Evolutionary conservation across 2,329 filamentous ascomycete species (phyloP), one percentile per base, ranked within the genome.

Genomic region (Mycocentrospora acerina): DNA sequence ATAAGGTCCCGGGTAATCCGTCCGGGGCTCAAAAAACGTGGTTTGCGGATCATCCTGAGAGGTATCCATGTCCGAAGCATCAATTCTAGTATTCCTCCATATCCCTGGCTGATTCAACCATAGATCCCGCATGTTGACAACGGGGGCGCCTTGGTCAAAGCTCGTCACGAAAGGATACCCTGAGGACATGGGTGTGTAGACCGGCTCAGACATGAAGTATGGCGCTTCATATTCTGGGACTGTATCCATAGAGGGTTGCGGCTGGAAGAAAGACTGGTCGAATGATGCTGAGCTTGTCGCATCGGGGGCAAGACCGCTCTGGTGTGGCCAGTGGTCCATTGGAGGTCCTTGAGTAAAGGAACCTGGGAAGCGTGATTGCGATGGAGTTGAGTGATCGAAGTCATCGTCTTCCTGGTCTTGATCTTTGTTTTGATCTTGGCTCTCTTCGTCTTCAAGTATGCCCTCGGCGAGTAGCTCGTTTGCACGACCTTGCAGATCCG

Each of bases 141-240:
- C 24, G 1, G 51, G 47, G 3, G 37, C 37, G 3, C 40, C 37
- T 32, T 59, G 51, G 19, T 59, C 55, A 26, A 51, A 57, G 18
- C 14, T 48, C 2, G 52, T 58, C n/a, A 48, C 19, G 15, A 58
- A 58, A 0, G 55, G 55, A 22, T 55, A 51, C 7, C 51, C 53
- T n/a, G 52, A 55, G 2, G 29, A 29, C 13, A 32, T 41, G 1
- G 28, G 37, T 14, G 37, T 29, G 4, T n/a, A 24, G 1, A 22
- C 3, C 2, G 35, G 24, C 11, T 32, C 24, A 5, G 24, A 10
- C 18, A 25, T 3, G 16, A 13, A 34, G 15, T 13, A 22, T 11
- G 14, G 19, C 11, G 25, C 16, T 12, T 22, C 13, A 29, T 29
- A 37, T 3, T 31, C 34, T 4, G 19, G 19, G 7, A 16, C 8